Conservation (phyloP, 805 yeast genomes). For the Maudiozyma bulderi region DNA sequence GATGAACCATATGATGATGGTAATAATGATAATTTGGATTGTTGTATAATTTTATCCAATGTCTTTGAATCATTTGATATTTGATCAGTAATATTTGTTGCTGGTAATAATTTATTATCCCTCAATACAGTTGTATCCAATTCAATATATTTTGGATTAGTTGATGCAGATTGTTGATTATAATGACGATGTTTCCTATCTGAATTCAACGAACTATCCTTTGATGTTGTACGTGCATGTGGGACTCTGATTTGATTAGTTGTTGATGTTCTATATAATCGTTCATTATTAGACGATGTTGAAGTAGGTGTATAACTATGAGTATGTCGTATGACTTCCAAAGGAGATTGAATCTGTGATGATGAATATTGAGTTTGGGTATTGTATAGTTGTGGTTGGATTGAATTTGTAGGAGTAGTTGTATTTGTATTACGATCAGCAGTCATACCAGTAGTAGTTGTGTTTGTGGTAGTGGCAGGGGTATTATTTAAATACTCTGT, state of each 20-base stretch:
- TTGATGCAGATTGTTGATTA: not conserved
- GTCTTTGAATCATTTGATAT: not conserved
- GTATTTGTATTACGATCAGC: no score
- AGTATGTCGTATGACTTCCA: not conserved
- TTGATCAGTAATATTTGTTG: not conserved
- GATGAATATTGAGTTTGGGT: not conserved
- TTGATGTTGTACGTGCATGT: no score
- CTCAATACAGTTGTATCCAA: not conserved
- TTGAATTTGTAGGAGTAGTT: not conserved
- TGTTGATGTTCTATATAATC: no score
- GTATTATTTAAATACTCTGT: not conserved
- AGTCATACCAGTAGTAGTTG: not conserved
- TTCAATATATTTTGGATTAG: not conserved
- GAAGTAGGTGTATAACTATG: not conserved
- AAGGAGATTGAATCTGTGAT: not conserved
- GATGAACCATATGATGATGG: not conserved
- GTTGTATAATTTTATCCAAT: not conserved
- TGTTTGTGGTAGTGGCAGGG: not conserved
- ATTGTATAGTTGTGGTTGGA: not conserved
- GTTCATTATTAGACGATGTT: not conserved
- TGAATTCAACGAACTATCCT: no score
- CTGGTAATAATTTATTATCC: not conserved
- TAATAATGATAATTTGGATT: constrained; percentile 1
- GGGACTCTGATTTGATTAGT: no score
- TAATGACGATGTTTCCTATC: not conserved